Evolutionary conservation across 768 basidiomycete species (phyloP).

Genomic region (Termitomyces sp.): DNA sequence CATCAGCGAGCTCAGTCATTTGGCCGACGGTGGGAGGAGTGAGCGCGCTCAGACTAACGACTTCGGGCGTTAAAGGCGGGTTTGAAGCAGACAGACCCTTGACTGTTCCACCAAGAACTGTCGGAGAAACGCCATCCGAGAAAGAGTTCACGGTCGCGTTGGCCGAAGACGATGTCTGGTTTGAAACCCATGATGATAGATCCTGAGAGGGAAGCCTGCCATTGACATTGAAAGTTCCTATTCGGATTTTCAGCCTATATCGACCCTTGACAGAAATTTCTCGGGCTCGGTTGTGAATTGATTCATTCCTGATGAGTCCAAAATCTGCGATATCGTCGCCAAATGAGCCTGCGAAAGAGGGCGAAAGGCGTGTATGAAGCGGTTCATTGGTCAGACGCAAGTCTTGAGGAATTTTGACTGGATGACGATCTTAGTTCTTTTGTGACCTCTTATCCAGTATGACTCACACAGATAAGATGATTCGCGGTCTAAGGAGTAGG

Average conservation of each 20-base stretch:
- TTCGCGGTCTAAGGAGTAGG: slow-evolving; percentile 29
- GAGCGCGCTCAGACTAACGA: background rate
- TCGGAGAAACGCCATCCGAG: slow-evolving; percentile 20
- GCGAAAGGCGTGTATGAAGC: slow-evolving; percentile 50
- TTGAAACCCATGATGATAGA: slow-evolving; percentile 59
- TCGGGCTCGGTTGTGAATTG: slow-evolving; percentile 47
- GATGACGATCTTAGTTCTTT: background rate
- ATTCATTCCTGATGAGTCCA: slow-evolving; percentile 54
- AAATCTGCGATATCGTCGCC: slow-evolving; percentile 61
- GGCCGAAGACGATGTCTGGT: slow-evolving; percentile 11
- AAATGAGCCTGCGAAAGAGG: slow-evolving; percentile 54
- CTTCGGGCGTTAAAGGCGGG: too few relatives aligned
- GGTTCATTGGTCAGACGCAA: slow-evolving; percentile 46
- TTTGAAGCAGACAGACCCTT: background rate
- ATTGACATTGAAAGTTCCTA: slow-evolving; percentile 86
- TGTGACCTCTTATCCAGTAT: background rate
- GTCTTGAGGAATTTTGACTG: slow-evolving; percentile 49
- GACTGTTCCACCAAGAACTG: too few relatives aligned
- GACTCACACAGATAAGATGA: slow-evolving; percentile 8
- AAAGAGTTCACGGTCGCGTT: slow-evolving; percentile 23
- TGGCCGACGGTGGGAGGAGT: background rate
- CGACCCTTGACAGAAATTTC: slow-evolving; percentile 27
- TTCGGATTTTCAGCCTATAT: slow-evolving; percentile 41
- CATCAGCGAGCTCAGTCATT: slow-evolving; percentile 15
- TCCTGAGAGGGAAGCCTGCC: slow-evolving; percentile 72